Base-by-base conservation (phyloP, 2,329 filamentous ascomycete species). In the Trichoderma brevicompactum region DNA sequence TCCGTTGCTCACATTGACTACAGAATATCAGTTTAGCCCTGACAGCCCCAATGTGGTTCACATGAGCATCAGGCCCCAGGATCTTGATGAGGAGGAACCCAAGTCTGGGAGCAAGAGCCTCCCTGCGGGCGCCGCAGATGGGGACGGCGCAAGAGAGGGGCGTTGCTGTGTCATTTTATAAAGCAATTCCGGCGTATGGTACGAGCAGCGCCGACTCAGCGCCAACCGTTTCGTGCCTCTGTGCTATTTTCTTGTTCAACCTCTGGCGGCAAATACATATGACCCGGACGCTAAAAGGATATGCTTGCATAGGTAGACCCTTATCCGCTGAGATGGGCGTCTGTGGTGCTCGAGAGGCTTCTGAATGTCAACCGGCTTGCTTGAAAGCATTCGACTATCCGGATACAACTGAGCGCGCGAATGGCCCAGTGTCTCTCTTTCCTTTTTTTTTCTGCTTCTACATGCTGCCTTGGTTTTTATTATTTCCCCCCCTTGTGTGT, bases 51-150 rank as follows among this genome's bases (percentile, higher is more conserved):
- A 96, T 70, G 91, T 96, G 34, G 88, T 97, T n/a, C 93, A 97
- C 77, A 96, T 97, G 92, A 94, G 91, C 6, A 88, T 97, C 71
- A 91, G 92, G 71, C 93, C 93, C 2, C 90, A 93, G 74, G 92
- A 96, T 74, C 85, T 94, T 67, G 89, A 96, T 69, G 92, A 95
- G 73, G 89, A 91, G 72, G 90, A 92, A 70, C 88, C 90, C 65
- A 90, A 89, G 74, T 85, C 86, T 40, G 83, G 85, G 66, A 91
- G 89, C 76, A 81, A 79, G 72, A 75, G 73, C 68, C 72, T 78
- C 44, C 74, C 79, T 46, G 75, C 79, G n/a, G 75, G 79, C 8
- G 74, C 78, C 46, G 77, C 78, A 7, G 77, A 80, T 28, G 76
- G 80, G 44, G 76, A 72, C 66, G 75, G 79, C 28, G 77, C 80